phyloP scores from a whole-genome alignment of 208 protist species.

The Tetramitus jugosus region DNA sequence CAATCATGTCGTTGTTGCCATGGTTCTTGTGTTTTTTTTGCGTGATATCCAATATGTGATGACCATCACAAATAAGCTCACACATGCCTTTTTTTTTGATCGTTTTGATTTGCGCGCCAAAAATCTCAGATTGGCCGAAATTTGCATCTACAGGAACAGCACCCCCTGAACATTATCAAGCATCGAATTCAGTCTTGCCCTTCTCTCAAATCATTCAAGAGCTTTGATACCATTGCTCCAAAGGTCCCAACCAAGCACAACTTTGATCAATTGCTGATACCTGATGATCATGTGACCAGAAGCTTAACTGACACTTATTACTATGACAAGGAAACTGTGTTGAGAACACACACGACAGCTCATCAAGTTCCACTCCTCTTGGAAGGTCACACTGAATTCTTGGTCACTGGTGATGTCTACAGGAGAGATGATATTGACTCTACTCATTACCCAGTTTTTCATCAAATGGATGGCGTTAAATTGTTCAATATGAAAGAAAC shows the following conservation, averaged over 20 bases:
- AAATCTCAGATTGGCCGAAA: too few species aligned
- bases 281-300: constrained; percentile 44
- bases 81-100: too few species aligned
- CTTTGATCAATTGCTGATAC: constrained; percentile 54
- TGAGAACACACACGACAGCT: constrained; percentile 54
- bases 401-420: constrained; percentile 67
- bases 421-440: constrained; percentile 64
- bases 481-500: constrained; percentile 23
- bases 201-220: too few species aligned
- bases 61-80: too few species aligned
- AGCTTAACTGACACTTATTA: constrained; percentile 56
- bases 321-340: constrained; percentile 30
- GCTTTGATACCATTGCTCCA: constrained; percentile 29
- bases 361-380: constrained; percentile 51
- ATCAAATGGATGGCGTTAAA: constrained; percentile 59
- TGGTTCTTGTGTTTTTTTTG: too few species aligned
- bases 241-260: constrained; percentile 39
- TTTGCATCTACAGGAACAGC: too few species aligned
- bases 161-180: too few species aligned
- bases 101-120: too few species aligned
- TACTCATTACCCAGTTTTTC: constrained; percentile 62
- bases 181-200: too few species aligned
- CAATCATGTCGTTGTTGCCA: too few species aligned
- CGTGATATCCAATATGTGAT: too few species aligned
- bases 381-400: constrained; percentile 36